Percentiles rank a stretch among this genome's conserved stretches.
Conservation (phyloP, 2,329 filamentous ascomycete genomes). For the Aureobasidium sp. region DNA sequence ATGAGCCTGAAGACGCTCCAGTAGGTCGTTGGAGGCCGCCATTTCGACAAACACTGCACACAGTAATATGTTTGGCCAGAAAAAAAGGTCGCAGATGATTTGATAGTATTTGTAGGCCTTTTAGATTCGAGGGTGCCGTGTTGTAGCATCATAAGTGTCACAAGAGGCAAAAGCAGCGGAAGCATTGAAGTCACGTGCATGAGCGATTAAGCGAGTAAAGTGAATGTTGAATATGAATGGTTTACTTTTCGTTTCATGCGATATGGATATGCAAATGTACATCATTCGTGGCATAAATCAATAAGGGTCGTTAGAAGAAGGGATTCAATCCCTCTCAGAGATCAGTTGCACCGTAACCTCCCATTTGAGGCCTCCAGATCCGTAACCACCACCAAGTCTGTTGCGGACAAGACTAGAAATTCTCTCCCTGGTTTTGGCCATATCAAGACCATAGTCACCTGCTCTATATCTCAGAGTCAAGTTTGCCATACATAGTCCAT, state of each 20-base stretch:
- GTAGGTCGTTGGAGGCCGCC: constrained; percentile 7
- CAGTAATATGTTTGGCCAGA: not conserved
- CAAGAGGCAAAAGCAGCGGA: constrained; percentile 1
- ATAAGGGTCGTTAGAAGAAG: constrained; percentile 8
- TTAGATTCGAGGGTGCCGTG: not conserved
- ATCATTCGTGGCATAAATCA: constrained; percentile 11
- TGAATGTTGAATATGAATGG: not conserved
- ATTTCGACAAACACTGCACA: not conserved
- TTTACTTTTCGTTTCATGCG: not conserved
- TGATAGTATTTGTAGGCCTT: not conserved
- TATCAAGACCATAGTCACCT: constrained; percentile 57
- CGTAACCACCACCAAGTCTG: constrained; percentile 80
- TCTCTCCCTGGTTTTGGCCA: constrained; percentile 67
- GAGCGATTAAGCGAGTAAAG: not conserved
- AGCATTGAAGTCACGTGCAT: not conserved
- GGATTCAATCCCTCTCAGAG: constrained; percentile 38
- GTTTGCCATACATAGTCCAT: constrained; percentile 93
- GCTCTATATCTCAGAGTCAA: constrained; percentile 65
- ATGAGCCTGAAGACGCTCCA: constrained; percentile 33
- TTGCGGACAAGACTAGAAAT: constrained; percentile 76
- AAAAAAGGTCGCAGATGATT: not conserved
- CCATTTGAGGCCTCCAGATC: constrained; percentile 75
- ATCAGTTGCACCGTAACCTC: constrained; percentile 83
- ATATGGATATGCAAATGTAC: constrained; percentile 10
- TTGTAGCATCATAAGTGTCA: not conserved